A percentile compares a stretch with the other conserved stretches of the same genome.
Conservation (phyloP, 306 rosid genomes). For the Hippophae gyantsensis region DNA sequence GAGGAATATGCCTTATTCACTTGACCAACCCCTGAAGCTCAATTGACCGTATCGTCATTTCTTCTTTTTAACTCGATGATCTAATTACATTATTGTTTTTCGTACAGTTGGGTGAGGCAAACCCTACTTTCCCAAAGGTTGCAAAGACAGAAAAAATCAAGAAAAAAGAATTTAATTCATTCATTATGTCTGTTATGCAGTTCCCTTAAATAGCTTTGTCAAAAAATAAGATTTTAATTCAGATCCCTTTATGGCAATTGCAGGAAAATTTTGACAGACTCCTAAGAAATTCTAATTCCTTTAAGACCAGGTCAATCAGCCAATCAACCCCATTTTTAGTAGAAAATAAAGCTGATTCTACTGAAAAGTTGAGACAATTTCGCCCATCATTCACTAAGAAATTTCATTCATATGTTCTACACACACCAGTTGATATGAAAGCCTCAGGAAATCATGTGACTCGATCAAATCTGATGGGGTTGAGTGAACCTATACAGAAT, state of each 20-base stretch:
- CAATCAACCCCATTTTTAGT: constrained; percentile 91
- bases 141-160: constrained; percentile 36
- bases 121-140: constrained; percentile 47
- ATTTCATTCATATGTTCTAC: constrained; percentile 79
- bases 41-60: no score
- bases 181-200: not conserved
- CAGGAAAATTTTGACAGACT: constrained; percentile 63
- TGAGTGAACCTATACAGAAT: constrained; percentile 42
- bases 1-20: no score
- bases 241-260: constrained; percentile 15
- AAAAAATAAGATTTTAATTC: not conserved
- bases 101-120: constrained; percentile 53
- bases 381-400: constrained; percentile 65
- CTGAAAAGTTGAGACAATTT: constrained; percentile 53
- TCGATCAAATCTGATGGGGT: constrained; percentile 27
- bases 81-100: not conserved
- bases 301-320: constrained; percentile 42
- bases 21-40: no score
- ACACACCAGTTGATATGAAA: constrained; percentile 66
- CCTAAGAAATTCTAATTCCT: constrained; percentile 42
- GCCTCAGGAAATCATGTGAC: constrained; percentile 37
- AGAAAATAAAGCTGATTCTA: constrained; percentile 45
- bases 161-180: constrained; percentile 26
- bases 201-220: not conserved
- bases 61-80: no score